Percentiles rank a stretch among this genome's conserved stretches.
Evolutionary conservation across 345 rosid species (phyloP).

Genomic region (Eutrema heterophyllum): DNA sequence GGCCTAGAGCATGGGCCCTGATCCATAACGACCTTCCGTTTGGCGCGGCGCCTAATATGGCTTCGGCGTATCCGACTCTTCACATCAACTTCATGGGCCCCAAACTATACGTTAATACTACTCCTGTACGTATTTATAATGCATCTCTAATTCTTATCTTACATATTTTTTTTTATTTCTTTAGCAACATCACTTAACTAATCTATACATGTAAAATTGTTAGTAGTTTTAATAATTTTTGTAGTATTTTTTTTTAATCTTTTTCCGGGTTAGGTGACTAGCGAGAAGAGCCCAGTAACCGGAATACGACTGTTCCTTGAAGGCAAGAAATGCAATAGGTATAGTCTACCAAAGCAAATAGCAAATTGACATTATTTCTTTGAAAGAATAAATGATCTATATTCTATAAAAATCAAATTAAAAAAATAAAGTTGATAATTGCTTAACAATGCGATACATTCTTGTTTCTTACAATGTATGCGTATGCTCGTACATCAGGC

Average conservation of each 20-base stretch:
- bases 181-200: neutral
- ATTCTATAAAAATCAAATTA: neutral
- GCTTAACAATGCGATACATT: neutral
- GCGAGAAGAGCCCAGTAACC: conserved; percentile 56
- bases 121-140: conserved; percentile 42
- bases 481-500: conserved; percentile 30
- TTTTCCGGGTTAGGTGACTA: conserved; percentile 44
- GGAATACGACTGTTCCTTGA: conserved; percentile 87
- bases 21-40: conserved; percentile 85
- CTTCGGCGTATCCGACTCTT: conserved; percentile 55
- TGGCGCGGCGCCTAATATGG: conserved; percentile 64
- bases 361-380: neutral
- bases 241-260: neutral
- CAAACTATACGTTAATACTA: conserved; percentile 73
- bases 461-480: no score
- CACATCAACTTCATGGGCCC: conserved; percentile 75
- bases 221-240: neutral
- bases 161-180: neutral
- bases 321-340: conserved; percentile 93
- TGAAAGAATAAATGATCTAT: no score
- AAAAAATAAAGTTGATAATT: neutral
- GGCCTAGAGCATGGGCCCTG: conserved; percentile 84
- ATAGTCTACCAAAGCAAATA: conserved; percentile 6
- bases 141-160: neutral
- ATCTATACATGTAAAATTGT: neutral